Evolutionary conservation across 768 basidiomycete species (phyloP).

Genomic region (Amanita subjunquillea): DNA sequence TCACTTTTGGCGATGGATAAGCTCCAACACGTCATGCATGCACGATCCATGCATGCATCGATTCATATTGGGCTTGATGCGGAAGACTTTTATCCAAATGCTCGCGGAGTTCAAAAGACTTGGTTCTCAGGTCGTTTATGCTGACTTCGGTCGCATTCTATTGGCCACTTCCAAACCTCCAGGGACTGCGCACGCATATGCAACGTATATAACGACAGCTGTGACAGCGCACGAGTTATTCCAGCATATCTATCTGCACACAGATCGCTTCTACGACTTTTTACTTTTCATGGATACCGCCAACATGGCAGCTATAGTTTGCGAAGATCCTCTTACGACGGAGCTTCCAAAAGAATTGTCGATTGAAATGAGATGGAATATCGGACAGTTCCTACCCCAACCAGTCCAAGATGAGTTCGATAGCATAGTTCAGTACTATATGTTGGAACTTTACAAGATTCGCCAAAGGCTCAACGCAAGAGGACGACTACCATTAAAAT

Average conservation of each 20-base stretch:
- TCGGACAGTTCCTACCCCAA: slow-evolving; percentile 78
- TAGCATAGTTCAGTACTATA: slow-evolving; percentile 66
- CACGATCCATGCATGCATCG: slow-evolving; percentile 90
- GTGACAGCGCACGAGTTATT: slow-evolving; percentile 94
- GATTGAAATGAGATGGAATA: slow-evolving; percentile 88
- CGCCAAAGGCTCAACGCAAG: slow-evolving; percentile 51
- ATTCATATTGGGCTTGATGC: slow-evolving; percentile 93
- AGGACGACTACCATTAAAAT: slow-evolving; percentile 60
- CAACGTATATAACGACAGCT: slow-evolving; percentile 88
- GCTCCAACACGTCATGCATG: slow-evolving; percentile 73
- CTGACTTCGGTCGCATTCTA: slow-evolving; percentile 84
- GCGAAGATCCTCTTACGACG: slow-evolving; percentile 62
- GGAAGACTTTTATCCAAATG: slow-evolving; percentile 94
- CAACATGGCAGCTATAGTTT: slow-evolving; percentile 86
- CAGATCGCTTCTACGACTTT: slow-evolving; percentile 88
- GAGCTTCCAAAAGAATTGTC: slow-evolving; percentile 61
- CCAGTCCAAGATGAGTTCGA: slow-evolving; percentile 74
- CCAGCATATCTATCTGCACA: slow-evolving; percentile 81
- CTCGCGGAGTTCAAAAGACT: slow-evolving; percentile 93
- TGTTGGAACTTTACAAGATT: slow-evolving; percentile 74
- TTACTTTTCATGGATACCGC: slow-evolving; percentile 93
- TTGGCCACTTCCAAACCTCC: slow-evolving; percentile 94
- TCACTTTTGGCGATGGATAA: slow-evolving; percentile 98
- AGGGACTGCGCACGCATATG: slow-evolving; percentile 90
- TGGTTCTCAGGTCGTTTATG: slow-evolving; percentile 88